Conservation (phyloP, 2,329 filamentous ascomycete genomes). For the Colletotrichum musae region DNA sequence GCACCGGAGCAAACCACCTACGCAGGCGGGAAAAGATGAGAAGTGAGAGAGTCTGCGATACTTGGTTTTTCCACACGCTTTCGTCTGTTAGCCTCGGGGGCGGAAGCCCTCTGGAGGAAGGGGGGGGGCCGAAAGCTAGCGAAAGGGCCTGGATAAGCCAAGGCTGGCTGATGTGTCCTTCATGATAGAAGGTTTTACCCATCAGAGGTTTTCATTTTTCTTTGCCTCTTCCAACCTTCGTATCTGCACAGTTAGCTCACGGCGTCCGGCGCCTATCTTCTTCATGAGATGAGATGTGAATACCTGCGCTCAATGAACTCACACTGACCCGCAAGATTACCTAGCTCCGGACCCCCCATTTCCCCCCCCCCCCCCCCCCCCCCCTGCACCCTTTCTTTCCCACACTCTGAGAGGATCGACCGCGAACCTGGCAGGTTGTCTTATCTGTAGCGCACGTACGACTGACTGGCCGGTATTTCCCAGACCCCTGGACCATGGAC, state of each 20-base stretch:
- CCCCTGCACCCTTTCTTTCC: slow-evolving; percentile 10
- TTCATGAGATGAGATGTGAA: neutral
- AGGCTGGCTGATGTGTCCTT: neutral
- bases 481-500: slow-evolving; percentile 5
- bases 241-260: slow-evolving; percentile 29
- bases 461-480: slow-evolving; percentile 9
- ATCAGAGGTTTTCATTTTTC: slow-evolving; percentile 16
- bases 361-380: neutral
- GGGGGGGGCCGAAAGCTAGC: no score
- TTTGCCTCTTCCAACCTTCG: neutral
- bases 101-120: no score
- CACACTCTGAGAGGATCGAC: slow-evolving; percentile 27
- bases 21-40: neutral
- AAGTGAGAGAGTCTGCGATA: neutral
- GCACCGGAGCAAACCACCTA: neutral
- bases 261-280: slow-evolving; percentile 16
- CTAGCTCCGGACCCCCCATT: no score
- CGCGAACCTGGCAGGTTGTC: slow-evolving; percentile 25
- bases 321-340: neutral
- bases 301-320: neutral
- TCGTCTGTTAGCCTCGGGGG: neutral
- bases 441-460: neutral
- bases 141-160: neutral
- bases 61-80: slow-evolving; percentile 19
- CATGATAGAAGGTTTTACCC: neutral